Evolutionary conservation across 1,284 basidiomycete genomes (phyloP).

Genomic region (Irpex sp.): DNA sequence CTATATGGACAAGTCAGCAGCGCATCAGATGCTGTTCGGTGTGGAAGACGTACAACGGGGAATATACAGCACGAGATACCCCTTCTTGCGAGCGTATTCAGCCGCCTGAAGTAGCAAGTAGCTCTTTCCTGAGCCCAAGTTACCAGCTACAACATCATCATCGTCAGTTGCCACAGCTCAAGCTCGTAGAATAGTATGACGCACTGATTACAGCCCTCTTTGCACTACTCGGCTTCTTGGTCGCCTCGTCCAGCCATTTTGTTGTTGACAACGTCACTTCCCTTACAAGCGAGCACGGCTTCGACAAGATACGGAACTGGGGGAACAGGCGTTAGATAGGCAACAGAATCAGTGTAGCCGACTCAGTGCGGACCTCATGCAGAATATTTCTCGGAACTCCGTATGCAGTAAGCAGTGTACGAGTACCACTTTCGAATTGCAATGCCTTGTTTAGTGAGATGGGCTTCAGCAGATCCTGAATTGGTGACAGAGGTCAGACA

Average conservation of each 20-base stretch:
- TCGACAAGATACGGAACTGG: constrained; percentile 66
- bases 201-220: constrained; percentile 60
- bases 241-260: constrained; percentile 46
- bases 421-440: not conserved
- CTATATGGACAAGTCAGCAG: constrained; percentile 27
- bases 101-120: constrained; percentile 79
- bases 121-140: constrained; percentile 81
- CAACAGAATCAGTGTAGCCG: not conserved
- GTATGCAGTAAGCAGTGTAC: constrained; percentile 46
- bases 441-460: not conserved
- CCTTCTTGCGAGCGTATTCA: constrained; percentile 64
- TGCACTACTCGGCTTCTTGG: constrained; percentile 37
- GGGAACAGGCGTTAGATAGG: not conserved
- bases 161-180: not conserved
- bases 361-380: constrained; percentile 48
- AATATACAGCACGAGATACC: constrained; percentile 89
- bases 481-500: not conserved
- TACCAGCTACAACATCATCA: constrained; percentile 52
- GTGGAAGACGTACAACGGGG: constrained; percentile 57
- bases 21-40: not conserved
- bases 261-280: constrained; percentile 53
- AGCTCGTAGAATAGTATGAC: constrained; percentile 22
- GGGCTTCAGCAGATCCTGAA: not conserved
- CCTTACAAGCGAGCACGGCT: constrained; percentile 65
- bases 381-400: constrained; percentile 64